Evolutionary conservation across 306 rosid genomes (phyloP), one percentile per base, ranked within the genome.

Genomic region (Begonia masoniana): DNA sequence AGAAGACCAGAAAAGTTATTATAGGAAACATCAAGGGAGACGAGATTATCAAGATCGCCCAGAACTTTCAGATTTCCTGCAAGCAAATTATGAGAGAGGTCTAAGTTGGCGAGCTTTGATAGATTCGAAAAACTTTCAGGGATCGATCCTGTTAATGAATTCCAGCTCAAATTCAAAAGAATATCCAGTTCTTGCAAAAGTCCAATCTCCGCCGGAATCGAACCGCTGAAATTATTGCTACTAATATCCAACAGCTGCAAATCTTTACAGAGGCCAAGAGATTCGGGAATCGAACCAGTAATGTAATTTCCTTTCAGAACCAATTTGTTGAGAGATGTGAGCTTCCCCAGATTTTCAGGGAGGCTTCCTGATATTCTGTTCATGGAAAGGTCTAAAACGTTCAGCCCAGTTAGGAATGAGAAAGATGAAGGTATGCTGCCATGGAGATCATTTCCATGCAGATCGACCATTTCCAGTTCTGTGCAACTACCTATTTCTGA

Each of bases 161-260:
- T 89, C 84, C 83, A 78, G 55, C 97, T 85, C 71, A 89, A 63
- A 73, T 89, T 89, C 76, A 89, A 65, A 62, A 85, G 85, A 63
- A 85, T 89, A 57, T 85, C 95, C 15, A 89, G 58, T 51, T 74
- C 91, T 76, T 82, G 94, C 74, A 85, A 72, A 26, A 47, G 58
- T 64, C 97, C 91, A 53, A 89, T 78, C 74, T 78, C 91, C 39
- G 68, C 65, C 1, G 95, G 97, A 71, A 89, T 78, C 12, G 80
- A 62, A 66, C 83, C 85, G 31, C 60, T 63, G 68, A 89, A 60
- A 52, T 59, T 85, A 64, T 89, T 89, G 67, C 68, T 80, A 75
- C 95, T 85, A 50, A 85, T 55, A 68, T 89, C 97, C 67, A 89
- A 66, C 71, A 85, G 65, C 83, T 89, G 94, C 72, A 89, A 73